Percentiles rank a stretch among this genome's conserved stretches.
Evolutionary conservation across 2,329 filamentous ascomycete species (phyloP).

Genomic region (Eutypella sp.): DNA sequence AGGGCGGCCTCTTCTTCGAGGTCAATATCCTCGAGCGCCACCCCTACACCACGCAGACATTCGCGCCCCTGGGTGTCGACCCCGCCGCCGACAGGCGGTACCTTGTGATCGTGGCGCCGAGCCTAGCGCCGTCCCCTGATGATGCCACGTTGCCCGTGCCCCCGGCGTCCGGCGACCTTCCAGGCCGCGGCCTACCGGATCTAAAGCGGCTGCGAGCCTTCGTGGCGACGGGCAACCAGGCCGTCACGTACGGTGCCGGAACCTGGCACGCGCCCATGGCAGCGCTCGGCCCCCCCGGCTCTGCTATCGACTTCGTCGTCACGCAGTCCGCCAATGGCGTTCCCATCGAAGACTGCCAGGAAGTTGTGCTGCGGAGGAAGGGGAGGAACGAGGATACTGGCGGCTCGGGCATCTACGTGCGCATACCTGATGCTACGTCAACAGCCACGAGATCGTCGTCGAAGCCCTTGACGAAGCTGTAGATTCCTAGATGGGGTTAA

Average conservation of each 20-base stretch:
- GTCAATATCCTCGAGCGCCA: conserved; percentile 81
- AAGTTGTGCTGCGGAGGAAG: conserved; percentile 43
- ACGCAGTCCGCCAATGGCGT: conserved; percentile 85
- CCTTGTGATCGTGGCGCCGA: conserved; percentile 86
- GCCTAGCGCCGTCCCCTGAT: conserved; percentile 43
- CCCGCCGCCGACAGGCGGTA: conserved; percentile 49
- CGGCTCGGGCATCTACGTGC: conserved; percentile 20
- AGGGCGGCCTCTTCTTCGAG: conserved; percentile 45
- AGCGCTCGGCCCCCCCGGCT: conserved; percentile 58
- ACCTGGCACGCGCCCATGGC: conserved; percentile 98
- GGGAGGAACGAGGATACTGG: conserved; percentile 29
- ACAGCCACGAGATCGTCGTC: no score
- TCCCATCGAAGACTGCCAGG: conserved; percentile 79
- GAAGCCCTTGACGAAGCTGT: conserved; percentile 13
- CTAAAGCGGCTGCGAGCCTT: conserved; percentile 68
- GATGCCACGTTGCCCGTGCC: conserved; percentile 37
- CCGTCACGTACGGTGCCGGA: conserved; percentile 85
- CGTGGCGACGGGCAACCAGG: conserved; percentile 69
- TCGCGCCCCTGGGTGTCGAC: conserved; percentile 62
- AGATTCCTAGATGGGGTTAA: background rate
- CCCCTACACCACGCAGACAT: conserved; percentile 91
- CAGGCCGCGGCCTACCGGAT: conserved; percentile 66
- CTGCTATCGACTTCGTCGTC: conserved; percentile 78
- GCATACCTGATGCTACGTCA: conserved; percentile 10
- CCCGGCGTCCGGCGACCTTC: no score